phyloP scores from a whole-genome alignment of 1,284 basidiomycete species.

The Cryptococcus sp. region DNA sequence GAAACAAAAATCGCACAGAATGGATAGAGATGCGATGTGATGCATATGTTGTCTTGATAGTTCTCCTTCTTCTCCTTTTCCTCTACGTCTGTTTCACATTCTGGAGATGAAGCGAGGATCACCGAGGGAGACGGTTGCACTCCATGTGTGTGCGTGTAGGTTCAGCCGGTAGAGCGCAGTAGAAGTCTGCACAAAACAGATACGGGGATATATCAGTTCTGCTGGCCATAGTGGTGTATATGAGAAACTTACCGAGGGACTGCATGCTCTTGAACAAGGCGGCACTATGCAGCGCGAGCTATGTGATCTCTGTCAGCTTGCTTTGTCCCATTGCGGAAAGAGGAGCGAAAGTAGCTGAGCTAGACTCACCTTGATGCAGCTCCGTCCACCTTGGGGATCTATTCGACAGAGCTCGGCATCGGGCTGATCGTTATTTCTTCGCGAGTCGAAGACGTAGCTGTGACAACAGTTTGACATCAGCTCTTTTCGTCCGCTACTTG shows the following conservation, averaged over 20 bases:
- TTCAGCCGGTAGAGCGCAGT: conserved; percentile 71
- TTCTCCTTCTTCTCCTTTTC: neutral
- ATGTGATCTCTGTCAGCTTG: neutral
- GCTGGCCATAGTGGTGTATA: neutral
- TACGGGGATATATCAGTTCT: conserved; percentile 50
- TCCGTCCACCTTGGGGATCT: conserved; percentile 53
- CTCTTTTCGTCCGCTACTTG: conserved; percentile 46
- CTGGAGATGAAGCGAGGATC: neutral
- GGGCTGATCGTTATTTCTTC: conserved; percentile 56
- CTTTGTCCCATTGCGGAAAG: neutral
- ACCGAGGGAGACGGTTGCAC: conserved; percentile 65
- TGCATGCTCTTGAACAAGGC: conserved; percentile 76
- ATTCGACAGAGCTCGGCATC: conserved; percentile 67
- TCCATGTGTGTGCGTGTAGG: conserved; percentile 71
- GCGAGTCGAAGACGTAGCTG: conserved; percentile 47
- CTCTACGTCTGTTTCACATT: neutral
- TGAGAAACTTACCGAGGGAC: conserved; percentile 22
- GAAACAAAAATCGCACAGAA: too few relatives aligned
- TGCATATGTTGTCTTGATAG: neutral
- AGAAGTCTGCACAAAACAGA: conserved; percentile 61
- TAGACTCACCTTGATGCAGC: conserved; percentile 65
- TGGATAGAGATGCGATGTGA: neutral
- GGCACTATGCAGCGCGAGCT: conserved; percentile 70
- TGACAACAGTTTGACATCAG: neutral
- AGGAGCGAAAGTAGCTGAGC: neutral